phyloP scores from a whole-genome alignment of 768 basidiomycete species.

The Dacryopinax primogenitus region DNA sequence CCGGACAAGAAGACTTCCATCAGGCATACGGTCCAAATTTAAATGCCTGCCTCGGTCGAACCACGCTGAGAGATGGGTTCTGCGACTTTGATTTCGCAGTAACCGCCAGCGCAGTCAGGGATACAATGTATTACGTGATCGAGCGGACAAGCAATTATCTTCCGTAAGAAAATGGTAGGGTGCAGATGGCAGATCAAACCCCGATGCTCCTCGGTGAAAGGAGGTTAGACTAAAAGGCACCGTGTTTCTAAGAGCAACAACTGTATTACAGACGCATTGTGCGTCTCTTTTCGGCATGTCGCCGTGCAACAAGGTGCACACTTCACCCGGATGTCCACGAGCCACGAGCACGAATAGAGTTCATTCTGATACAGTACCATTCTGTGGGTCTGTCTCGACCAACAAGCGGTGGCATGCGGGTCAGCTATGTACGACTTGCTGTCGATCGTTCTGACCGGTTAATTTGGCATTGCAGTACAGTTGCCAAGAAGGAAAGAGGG shows the following conservation, averaged over 20 bases:
- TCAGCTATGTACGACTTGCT: too few species aligned
- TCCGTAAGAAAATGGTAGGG: slow-evolving; percentile 3
- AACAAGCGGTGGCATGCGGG: too few species aligned
- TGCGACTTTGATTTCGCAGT: too few species aligned
- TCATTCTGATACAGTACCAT: too few species aligned
- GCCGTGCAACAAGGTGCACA: not conserved
- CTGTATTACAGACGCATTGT: not conserved
- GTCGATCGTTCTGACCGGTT: not conserved
- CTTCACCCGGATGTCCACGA: not conserved
- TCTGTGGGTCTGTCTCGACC: too few species aligned
- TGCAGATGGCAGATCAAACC: not conserved
- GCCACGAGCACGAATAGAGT: too few species aligned
- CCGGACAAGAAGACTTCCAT: not conserved
- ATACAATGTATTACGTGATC: slow-evolving; percentile 6
- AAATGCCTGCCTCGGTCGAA: not conserved
- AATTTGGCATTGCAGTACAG: not conserved
- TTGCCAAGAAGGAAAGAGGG: not conserved
- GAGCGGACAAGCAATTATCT: not conserved
- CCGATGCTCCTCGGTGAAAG: not conserved
- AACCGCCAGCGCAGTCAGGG: too few species aligned
- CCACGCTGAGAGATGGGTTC: not conserved
- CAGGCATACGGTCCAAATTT: slow-evolving; percentile 2
- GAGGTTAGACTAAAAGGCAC: not conserved
- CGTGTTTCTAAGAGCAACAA: not conserved
- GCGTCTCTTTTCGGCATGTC: not conserved